Base-by-base conservation (phyloP, 495 filamentous ascomycete genomes). In the Cercophora sp. region DNA sequence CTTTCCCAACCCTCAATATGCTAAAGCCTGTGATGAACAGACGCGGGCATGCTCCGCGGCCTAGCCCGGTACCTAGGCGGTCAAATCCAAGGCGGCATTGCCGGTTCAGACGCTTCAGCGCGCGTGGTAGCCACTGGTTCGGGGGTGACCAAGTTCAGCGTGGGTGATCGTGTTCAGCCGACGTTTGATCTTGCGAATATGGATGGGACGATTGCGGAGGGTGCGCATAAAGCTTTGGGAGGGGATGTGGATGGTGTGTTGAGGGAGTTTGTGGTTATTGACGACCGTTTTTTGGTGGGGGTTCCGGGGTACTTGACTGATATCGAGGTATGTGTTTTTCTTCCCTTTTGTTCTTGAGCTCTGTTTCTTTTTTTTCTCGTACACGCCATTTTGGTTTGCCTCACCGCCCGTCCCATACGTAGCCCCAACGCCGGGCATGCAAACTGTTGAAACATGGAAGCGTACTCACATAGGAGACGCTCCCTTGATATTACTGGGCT, bases 241-340 rank as follows among this genome's bases (percentile, higher is more conserved):
- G 61, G 49, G 0, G 54, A 58, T 9, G 51, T 60, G 6, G 64
- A 68, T 47, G 69, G 65, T 22, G 54, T 63, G n/a, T 42, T 72
- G 31, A 46, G 58, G 3, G 55, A 72, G 51, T 70, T 62, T 41
- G 61, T 52, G 0, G 58, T 63, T 0, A 59, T 60, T 11, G 48
- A 58, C 0, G 60, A 64, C 8, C 46, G 52, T 19, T 42, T 34
- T 1, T 24, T 72, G 9, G 59, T 68, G 11, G 29, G 53, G 11
- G 9, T 70, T 25, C 65, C 67, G 8, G 47, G 43, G 35, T 23
- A 60, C 43, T 31, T 58, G 27, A 60, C 49, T n/a, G n/a, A n/a
- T n/a, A n/a, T n/a, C n/a, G n/a, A n/a, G n/a, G n/a, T n/a, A n/a
- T n/a, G n/a, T n/a, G n/a, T n/a, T n/a, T n/a, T n/a, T n/a, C n/a